These are phyloP conservation scores for Linderniella brevidens DNA, from an alignment of 257 asterid species.

Conservation along the genomic window DNA sequence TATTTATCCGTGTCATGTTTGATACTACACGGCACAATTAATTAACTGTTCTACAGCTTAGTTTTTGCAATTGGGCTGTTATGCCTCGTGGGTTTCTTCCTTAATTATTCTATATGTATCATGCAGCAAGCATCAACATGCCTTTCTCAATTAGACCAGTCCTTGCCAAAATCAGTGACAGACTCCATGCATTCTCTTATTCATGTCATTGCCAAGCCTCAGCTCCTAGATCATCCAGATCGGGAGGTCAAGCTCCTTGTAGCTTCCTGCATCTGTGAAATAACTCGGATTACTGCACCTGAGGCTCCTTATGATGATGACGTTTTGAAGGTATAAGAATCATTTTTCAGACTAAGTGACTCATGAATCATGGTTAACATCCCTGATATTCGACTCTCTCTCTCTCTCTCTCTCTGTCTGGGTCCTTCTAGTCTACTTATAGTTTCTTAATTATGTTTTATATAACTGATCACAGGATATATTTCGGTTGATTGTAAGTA, in stretches of 20 bases:
- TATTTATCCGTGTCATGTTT: no score
- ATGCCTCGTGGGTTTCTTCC: slow-evolving; percentile 10
- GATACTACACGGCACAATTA: no score
- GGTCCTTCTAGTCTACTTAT: no score
- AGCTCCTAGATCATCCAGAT: slow-evolving; percentile 86
- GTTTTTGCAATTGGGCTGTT: neutral
- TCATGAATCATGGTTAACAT: slow-evolving; percentile 7
- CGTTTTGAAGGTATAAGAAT: slow-evolving; percentile 46
- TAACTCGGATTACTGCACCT: slow-evolving; percentile 94
- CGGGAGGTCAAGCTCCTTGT: slow-evolving; percentile 83
- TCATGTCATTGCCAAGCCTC: slow-evolving; percentile 66
- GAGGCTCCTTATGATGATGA: slow-evolving; percentile 89
- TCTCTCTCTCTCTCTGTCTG: no score
- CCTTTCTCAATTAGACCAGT: slow-evolving; percentile 82
- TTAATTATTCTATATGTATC: slow-evolving; percentile 11
- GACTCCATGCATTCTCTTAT: slow-evolving; percentile 75
- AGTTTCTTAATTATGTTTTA: slow-evolving; percentile 1
- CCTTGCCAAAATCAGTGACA: slow-evolving; percentile 59
- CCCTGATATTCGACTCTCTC: neutral
- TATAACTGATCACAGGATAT: slow-evolving; percentile 52
- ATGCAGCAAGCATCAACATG: slow-evolving; percentile 79
- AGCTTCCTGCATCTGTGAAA: slow-evolving; percentile 92
- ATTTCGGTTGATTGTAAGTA: slow-evolving; percentile 77
- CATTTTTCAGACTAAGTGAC: slow-evolving; percentile 9
- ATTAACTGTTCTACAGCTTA: neutral